These are phyloP conservation scores for Clavispora fructus DNA, from an alignment of 805 yeast species.

Conservation along the genomic window DNA sequence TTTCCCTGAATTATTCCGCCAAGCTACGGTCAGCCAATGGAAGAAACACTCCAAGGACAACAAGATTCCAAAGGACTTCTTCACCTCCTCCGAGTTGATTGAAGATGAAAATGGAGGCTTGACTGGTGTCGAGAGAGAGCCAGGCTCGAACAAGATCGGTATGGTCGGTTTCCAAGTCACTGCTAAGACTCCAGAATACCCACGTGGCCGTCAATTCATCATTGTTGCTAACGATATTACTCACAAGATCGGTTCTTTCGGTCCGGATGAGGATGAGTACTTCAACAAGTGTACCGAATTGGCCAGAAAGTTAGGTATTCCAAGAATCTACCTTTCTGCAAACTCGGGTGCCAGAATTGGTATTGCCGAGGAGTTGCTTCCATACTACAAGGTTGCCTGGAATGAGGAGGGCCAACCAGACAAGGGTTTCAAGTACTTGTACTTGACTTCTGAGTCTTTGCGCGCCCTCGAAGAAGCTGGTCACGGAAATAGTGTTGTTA, in stretches of 20 bases:
- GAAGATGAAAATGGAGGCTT: conserved; percentile 73
- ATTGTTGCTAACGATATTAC: conserved; percentile 97
- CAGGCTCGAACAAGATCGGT: conserved; percentile 94
- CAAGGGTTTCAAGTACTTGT: conserved; percentile 88
- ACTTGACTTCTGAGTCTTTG: conserved; percentile 66
- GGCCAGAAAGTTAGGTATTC: conserved; percentile 87
- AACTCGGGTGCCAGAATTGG: conserved; percentile 99
- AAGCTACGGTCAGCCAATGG: conserved; percentile 86
- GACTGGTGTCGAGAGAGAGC: conserved; percentile 88
- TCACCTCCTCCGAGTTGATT: conserved; percentile 77
- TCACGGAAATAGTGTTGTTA: conserved; percentile 55
- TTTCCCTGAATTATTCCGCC: conserved; percentile 97
- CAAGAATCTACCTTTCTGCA: conserved; percentile 93
- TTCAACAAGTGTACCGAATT: conserved; percentile 89
- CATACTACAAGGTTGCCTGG: conserved; percentile 91
- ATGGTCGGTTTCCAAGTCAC: conserved; percentile 94
- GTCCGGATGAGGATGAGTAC: conserved; percentile 91
- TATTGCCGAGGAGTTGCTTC: conserved; percentile 91
- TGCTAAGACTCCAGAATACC: conserved; percentile 95
- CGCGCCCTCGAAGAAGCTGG: conserved; percentile 53
- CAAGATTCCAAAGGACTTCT: conserved; percentile 70
- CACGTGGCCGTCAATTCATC: conserved; percentile 89
- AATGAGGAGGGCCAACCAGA: conserved; percentile 66
- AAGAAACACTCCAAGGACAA: conserved; percentile 51
- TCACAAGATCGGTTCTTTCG: conserved; percentile 96